These are phyloP conservation scores for Naganishia sp. DNA, from an alignment of 1,284 basidiomycete species.

Conservation along the genomic window DNA sequence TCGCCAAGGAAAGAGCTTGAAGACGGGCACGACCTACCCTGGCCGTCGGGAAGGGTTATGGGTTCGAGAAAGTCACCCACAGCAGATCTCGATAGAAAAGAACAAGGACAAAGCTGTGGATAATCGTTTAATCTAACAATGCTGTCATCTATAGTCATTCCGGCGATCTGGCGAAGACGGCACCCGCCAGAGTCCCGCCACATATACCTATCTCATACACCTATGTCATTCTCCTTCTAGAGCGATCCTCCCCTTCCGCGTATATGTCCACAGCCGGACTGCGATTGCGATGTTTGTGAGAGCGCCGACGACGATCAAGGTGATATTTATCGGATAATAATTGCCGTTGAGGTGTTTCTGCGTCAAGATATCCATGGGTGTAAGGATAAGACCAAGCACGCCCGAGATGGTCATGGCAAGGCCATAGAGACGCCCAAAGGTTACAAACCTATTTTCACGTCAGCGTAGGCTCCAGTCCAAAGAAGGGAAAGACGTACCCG, in stretches of 20 bases:
- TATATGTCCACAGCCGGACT: slow-evolving; percentile 27
- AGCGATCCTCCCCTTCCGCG: slow-evolving; percentile 25
- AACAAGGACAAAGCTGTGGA: too few relatives aligned
- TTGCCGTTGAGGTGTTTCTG: slow-evolving; percentile 47
- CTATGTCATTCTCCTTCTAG: slow-evolving; percentile 21
- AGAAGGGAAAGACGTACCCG: slow-evolving; percentile 34
- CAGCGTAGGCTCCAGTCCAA: too few relatives aligned
- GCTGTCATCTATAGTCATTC: too few relatives aligned
- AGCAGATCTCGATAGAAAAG: too few relatives aligned
- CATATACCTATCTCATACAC: background rate
- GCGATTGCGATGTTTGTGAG: slow-evolving; percentile 37
- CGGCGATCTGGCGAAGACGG: too few relatives aligned
- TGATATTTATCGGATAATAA: slow-evolving; percentile 45
- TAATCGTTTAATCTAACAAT: too few relatives aligned
- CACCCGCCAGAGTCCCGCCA: too few relatives aligned
- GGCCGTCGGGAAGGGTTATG: too few relatives aligned
- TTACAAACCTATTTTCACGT: slow-evolving; percentile 43
- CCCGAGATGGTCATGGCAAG: slow-evolving; percentile 52
- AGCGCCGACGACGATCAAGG: slow-evolving; percentile 41
- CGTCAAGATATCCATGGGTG: slow-evolving; percentile 49
- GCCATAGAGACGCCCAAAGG: slow-evolving; percentile 49
- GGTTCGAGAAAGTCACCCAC: too few relatives aligned
- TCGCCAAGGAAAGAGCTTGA: too few relatives aligned
- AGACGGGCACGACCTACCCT: too few relatives aligned
- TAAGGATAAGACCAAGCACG: slow-evolving; percentile 49